Conservation (phyloP, 225 moss, liverwort and hornwort genomes). For the Climacium dendroides region DNA sequence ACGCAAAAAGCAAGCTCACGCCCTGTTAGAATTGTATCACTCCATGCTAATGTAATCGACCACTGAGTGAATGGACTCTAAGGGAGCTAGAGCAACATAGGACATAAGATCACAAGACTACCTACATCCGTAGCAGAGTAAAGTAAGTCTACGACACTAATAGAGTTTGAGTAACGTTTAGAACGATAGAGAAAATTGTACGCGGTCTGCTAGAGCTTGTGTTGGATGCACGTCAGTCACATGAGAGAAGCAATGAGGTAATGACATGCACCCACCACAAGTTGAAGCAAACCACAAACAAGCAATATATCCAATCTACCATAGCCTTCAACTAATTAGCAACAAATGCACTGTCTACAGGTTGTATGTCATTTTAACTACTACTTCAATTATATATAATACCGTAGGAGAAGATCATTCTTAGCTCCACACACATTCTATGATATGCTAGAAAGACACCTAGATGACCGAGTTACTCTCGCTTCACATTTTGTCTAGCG, state of each 20-base stretch:
- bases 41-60: background rate
- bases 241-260: background rate
- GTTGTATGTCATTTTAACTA: background rate
- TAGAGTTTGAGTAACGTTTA: background rate
- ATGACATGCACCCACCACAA: background rate
- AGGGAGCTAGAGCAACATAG: background rate
- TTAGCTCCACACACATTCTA: background rate
- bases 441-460: background rate
- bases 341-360: background rate
- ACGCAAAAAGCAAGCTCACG: background rate
- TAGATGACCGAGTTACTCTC: background rate
- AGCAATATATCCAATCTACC: background rate
- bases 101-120: background rate
- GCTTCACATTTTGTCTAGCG: background rate
- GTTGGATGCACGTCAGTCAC: background rate
- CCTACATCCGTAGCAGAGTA: too few relatives aligned
- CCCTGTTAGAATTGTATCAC: background rate
- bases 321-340: background rate
- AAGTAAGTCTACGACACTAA: background rate
- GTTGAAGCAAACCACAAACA: background rate
- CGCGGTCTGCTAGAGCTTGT: background rate
- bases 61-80: background rate
- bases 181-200: background rate
- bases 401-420: too few relatives aligned
- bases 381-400: background rate